These are phyloP conservation scores for Prunella vulgaris DNA, from an alignment of 257 asterid genomes.

Conservation along the genomic window DNA sequence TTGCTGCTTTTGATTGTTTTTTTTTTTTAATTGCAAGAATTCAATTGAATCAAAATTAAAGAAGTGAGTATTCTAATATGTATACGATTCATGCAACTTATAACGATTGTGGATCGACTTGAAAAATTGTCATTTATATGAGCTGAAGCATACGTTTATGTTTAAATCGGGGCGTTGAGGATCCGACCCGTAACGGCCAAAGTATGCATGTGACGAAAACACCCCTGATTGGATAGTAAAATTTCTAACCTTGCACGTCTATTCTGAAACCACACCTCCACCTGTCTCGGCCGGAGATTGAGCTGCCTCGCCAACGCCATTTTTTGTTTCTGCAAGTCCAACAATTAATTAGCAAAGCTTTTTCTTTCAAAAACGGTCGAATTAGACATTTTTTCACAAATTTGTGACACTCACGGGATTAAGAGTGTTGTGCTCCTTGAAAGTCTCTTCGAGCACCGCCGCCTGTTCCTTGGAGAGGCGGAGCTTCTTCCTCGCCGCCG, in stretches of 20 bases:
- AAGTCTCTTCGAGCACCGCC: constrained; percentile 81
- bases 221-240: constrained; percentile 19
- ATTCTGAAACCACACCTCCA: constrained; percentile 99
- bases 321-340: constrained; percentile 71
- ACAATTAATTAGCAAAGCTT: background rate
- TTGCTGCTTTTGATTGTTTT: too few species aligned
- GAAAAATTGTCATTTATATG: too few species aligned
- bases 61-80: too few species aligned
- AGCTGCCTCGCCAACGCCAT: constrained; percentile 80
- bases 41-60: too few species aligned
- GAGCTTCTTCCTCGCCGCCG: constrained; percentile 85
- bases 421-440: constrained; percentile 84
- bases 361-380: background rate
- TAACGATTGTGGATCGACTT: too few species aligned
- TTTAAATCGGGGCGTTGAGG: too few species aligned
- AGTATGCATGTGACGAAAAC: constrained; percentile 31
- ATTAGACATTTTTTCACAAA: background rate
- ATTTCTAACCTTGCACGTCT: constrained; percentile 89
- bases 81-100: too few species aligned
- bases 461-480: constrained; percentile 94
- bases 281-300: constrained; percentile 85
- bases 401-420: constrained; percentile 79
- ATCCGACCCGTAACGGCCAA: too few species aligned
- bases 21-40: too few species aligned
- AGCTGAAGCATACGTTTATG: too few species aligned